These are phyloP conservation scores for Coprinopsis sp. DNA, from an alignment of 768 basidiomycete species.

Conservation along the genomic window DNA sequence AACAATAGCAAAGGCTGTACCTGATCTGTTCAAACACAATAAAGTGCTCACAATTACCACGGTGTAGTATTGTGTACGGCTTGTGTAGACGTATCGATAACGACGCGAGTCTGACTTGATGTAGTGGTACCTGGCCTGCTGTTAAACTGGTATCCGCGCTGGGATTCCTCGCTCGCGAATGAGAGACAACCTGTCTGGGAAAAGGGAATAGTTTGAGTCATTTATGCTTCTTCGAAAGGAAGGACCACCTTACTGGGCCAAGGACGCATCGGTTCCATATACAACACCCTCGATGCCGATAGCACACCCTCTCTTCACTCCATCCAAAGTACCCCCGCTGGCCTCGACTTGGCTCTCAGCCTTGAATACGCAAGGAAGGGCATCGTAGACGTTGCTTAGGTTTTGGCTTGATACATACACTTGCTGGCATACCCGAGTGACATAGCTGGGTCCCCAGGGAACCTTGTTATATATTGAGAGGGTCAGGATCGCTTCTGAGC, in stretches of 20 bases:
- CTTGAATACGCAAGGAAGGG: slow-evolving; percentile 62
- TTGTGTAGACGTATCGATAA: slow-evolving; percentile 61
- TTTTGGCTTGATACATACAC: slow-evolving; percentile 68
- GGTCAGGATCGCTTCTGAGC: slow-evolving; percentile 46
- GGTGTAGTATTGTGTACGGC: slow-evolving; percentile 81
- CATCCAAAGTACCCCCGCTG: slow-evolving; percentile 9
- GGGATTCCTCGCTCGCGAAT: slow-evolving; percentile 29
- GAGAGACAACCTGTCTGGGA: slow-evolving; percentile 46
- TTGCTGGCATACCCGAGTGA: slow-evolving; percentile 65
- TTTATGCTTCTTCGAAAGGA: neutral
- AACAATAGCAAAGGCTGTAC: slow-evolving; percentile 27
- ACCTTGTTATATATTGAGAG: slow-evolving; percentile 58
- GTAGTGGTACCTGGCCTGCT: slow-evolving; percentile 40
- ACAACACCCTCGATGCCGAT: slow-evolving; percentile 61
- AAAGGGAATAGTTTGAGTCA: neutral
- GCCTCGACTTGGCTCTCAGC: slow-evolving; percentile 27
- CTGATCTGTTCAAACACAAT: slow-evolving; percentile 70
- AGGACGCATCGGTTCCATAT: slow-evolving; percentile 42
- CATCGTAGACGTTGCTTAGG: slow-evolving; percentile 54
- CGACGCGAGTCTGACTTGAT: slow-evolving; percentile 46
- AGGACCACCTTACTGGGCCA: neutral
- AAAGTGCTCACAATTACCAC: slow-evolving; percentile 80
- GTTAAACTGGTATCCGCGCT: slow-evolving; percentile 20
- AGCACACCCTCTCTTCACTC: slow-evolving; percentile 32
- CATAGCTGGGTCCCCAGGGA: slow-evolving; percentile 54